These are phyloP conservation scores for Alternaria brassicicola DNA, from an alignment of 2,329 filamentous ascomycete genomes.

Conservation along the genomic window DNA sequence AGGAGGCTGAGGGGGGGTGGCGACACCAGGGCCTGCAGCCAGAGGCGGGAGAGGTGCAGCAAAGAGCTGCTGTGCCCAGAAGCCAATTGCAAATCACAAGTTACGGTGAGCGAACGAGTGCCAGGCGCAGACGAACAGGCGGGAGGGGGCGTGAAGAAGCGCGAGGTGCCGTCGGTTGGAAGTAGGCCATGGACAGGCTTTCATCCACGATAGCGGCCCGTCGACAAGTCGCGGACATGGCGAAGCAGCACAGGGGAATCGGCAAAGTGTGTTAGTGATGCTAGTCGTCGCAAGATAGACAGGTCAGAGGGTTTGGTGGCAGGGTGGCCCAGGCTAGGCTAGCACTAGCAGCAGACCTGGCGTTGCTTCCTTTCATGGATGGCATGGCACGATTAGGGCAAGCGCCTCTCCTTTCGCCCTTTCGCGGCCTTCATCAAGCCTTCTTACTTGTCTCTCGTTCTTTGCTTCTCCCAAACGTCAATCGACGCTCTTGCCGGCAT, in stretches of 20 bases:
- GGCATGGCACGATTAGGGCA: slow-evolving; percentile 15
- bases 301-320: slow-evolving; percentile 22
- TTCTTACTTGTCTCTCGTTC: slow-evolving; percentile 13
- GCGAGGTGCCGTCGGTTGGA: neutral
- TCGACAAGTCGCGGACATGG: neutral
- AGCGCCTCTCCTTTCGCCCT: slow-evolving; percentile 34
- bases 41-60: slow-evolving; percentile 13
- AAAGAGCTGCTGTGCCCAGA: slow-evolving; percentile 14
- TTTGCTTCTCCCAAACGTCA: slow-evolving; percentile 20
- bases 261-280: slow-evolving; percentile 1
- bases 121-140: slow-evolving; percentile 21
- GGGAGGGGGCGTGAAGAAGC: neutral
- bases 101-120: slow-evolving; percentile 15
- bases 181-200: neutral
- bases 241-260: slow-evolving; percentile 1
- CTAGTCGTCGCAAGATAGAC: slow-evolving; percentile 12
- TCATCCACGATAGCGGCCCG: neutral
- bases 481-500: slow-evolving; percentile 21
- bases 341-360: slow-evolving; percentile 18
- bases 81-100: slow-evolving; percentile 10
- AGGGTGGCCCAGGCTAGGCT: slow-evolving; percentile 18
- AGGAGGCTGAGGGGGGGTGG: slow-evolving; percentile 19
- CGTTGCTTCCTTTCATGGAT: slow-evolving; percentile 26
- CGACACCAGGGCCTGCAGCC: slow-evolving; percentile 5
- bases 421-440: slow-evolving; percentile 28